phyloP scores from a whole-genome alignment of 306 rosid genomes.

The Trifolium repens region DNA sequence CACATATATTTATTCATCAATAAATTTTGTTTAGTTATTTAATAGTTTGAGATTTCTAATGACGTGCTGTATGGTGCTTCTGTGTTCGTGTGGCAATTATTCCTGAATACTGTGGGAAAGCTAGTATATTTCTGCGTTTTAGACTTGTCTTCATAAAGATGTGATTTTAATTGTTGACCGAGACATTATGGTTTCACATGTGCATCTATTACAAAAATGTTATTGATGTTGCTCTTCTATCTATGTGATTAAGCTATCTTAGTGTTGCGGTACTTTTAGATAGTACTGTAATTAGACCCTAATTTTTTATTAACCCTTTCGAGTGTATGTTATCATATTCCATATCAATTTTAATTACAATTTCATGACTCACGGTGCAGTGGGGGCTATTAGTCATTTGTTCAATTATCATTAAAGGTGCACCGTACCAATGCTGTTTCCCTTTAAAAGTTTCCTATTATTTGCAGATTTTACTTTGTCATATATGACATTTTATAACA shows the following conservation, averaged over 20 bases:
- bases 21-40: slow-evolving; percentile 24
- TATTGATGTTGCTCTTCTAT: neutral
- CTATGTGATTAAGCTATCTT: neutral
- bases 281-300: slow-evolving; percentile 14
- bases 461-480: slow-evolving; percentile 20
- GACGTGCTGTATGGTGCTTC: slow-evolving; percentile 3
- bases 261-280: neutral
- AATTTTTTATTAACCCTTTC: neutral
- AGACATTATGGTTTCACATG: slow-evolving; percentile 4
- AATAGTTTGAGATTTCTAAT: slow-evolving; percentile 1
- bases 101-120: slow-evolving; percentile 11
- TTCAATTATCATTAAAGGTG: neutral
- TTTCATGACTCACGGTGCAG: neutral
- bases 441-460: slow-evolving; percentile 10
- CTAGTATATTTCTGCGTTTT: slow-evolving; percentile 1
- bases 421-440: slow-evolving; percentile 3
- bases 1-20: slow-evolving; percentile 28
- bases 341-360: neutral
- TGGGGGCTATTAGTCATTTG: slow-evolving; percentile 6
- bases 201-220: neutral
- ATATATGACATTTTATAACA: neutral
- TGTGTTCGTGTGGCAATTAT: slow-evolving; percentile 19
- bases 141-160: neutral
- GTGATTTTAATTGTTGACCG: slow-evolving; percentile 10
- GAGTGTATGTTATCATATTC: slow-evolving; percentile 4